Evolutionary conservation across 495 filamentous ascomycete genomes (phyloP).

Genomic region (Jackrogersella multiformis): DNA sequence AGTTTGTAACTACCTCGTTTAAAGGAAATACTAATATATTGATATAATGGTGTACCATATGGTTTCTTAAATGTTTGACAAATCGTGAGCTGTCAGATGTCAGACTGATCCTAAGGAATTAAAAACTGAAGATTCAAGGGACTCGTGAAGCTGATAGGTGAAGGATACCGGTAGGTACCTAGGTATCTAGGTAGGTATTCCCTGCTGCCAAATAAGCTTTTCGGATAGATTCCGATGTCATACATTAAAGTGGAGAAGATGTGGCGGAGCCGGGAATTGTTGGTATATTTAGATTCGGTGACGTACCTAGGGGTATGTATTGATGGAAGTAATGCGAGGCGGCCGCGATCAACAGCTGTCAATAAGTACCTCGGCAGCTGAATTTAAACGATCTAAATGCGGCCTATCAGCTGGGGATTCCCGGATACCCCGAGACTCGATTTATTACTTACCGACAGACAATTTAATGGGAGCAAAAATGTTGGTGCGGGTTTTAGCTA

Average conservation of each 20-base stretch:
- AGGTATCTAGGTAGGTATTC: too few relatives aligned
- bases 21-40: too few relatives aligned
- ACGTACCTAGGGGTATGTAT: too few relatives aligned
- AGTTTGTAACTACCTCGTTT: neutral
- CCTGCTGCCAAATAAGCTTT: conserved; percentile 11
- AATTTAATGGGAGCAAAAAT: conserved; percentile 10
- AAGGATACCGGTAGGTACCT: too few relatives aligned
- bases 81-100: conserved; percentile 14
- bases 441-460: too few relatives aligned
- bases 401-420: conserved; percentile 26
- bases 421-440: conserved; percentile 14
- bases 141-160: neutral
- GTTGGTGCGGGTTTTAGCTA: neutral
- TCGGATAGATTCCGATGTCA: conserved; percentile 17
- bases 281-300: conserved; percentile 18
- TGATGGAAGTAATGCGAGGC: conserved; percentile 6
- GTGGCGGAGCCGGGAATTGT: conserved; percentile 19
- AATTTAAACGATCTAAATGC: neutral
- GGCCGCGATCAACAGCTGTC: neutral
- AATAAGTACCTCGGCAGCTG: neutral
- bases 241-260: neutral
- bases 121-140: neutral
- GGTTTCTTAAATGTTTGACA: neutral
- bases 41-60: neutral
- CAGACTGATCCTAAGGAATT: neutral